Base-by-base conservation (phyloP, 371 early-diverging fungal species). In the Mucor plumbeus region DNA sequence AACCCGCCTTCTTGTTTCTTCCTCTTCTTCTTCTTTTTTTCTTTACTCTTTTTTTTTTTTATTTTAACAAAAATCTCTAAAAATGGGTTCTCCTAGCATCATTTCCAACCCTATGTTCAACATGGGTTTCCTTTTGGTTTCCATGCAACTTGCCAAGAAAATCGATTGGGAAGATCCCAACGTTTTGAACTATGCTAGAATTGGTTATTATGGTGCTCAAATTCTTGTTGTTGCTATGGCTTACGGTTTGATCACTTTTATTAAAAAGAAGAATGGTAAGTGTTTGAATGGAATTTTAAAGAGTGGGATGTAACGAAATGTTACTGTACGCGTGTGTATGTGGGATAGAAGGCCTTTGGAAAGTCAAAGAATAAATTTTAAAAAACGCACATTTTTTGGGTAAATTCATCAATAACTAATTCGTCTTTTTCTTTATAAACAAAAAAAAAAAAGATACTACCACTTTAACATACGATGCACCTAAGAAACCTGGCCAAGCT, bases 81-180 rank as follows among this genome's bases (percentile, higher is more conserved):
- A 40, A 38, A 79, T 81, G 81, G 80, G 82, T 47, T 81, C 84
- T 53, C 84, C 84, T 64, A 70, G 76, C 59, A 69, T 81, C 43
- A 40, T 84, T 34, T 67, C 74, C 26, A 77, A 73, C 36, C 84
- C 84, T 34, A 59, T 84, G 61, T 80, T 84, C 75, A 90, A 91
- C 73, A 82, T 91, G 81, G 90, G 78, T 48, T 78, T 90, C 61
- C 81, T 91, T 63, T 78, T 91, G 69, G 86, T 87, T 47, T 78
- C 87, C 19, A 91, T 91, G 88, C 92, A 90, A 76, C 63, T 90
- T 64, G 85, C 85, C 71, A 91, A 90, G 81, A 82, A 81, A 61
- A 70, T 89, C 68, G 87, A 88, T 54, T 88, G 90, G 69, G 89
- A 91, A 66, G 82, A 85, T 72, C 90, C 91, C 59, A 70, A 87